Base-by-base conservation (phyloP, 306 rosid species). In the Alnus rubra region DNA sequence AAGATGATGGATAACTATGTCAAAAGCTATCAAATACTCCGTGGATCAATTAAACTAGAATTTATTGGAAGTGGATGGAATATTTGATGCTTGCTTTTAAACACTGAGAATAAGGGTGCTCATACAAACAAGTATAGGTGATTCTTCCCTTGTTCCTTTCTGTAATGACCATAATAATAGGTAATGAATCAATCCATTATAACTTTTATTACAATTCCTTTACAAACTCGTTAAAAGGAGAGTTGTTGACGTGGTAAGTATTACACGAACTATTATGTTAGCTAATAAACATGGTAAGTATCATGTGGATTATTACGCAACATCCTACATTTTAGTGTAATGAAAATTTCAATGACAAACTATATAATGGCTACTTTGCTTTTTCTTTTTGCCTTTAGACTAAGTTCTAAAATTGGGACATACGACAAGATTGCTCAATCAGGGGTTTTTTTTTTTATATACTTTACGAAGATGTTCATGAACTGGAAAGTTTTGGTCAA, bases 41-140 rank as follows among this genome's bases (percentile, higher is more conserved):
- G 77, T 74, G 83, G 82, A 69, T 82, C 59, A 16, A 70, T 74
- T 78, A 79, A 82, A 74, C 81, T 78, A 81, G 35, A 56, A 65
- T 62, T 71, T 77, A 44, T 67, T 69, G 74, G 74, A 69, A 77
- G 88, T 86, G 90, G 90, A 75, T 86, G 90, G 90, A 75, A 58
- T 49, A 23, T 51, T 74, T 58, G 53, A 35, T 74, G 65, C 81
- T 84, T 74, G 77, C 76, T 85, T 87, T 81, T 76, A 56, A 33
- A 35, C 74, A 49, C 45, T 5, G 45, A 42, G 45, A 4, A 42
- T 42, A 42, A 42, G 45, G 45, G 45, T 42, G 45, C 45, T 42
- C 5, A 6, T 42, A 42, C 45, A 42, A 42, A 42, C 45, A 5
- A 42, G 45, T 42, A 42, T 42, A 42, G 45, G 45, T 0, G 45